Conservation (phyloP, 805 yeast species). For the Candida coquimbonensis region DNA sequence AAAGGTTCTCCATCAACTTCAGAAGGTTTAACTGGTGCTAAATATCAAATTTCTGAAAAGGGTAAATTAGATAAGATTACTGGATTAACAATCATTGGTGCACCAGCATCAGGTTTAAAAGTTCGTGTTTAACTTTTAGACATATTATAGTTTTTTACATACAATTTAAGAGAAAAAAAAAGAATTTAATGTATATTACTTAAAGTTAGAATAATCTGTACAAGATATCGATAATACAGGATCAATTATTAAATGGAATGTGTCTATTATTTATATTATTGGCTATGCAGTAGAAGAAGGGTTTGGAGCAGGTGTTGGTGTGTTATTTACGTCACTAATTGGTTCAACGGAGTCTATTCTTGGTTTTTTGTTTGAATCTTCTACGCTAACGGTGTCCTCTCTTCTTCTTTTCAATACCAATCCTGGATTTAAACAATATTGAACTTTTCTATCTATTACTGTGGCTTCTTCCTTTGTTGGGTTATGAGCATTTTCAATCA, state of each 20-base stretch:
- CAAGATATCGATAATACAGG: too few species aligned
- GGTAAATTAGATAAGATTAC: constrained; percentile 79
- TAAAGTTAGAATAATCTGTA: too few species aligned
- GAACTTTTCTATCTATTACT: constrained; percentile 54
- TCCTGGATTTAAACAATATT: constrained; percentile 55
- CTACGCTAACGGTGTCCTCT: constrained; percentile 18
- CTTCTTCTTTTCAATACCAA: constrained; percentile 41
- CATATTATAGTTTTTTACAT: neutral
- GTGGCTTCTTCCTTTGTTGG: constrained; percentile 58
- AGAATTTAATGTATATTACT: neutral
- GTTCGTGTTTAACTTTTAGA: constrained; percentile 18
- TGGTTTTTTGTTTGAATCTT: constrained; percentile 24
- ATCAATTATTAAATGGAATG: neutral
- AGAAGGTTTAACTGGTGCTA: constrained; percentile 88
- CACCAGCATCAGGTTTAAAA: constrained; percentile 87
- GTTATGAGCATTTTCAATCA: constrained; percentile 35
- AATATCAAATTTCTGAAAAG: constrained; percentile 67
- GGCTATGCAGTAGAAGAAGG: neutral
- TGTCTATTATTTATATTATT: neutral
- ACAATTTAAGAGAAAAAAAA: neutral
- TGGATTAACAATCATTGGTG: constrained; percentile 72
- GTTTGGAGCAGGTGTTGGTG: neutral
- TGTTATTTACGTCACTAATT: neutral
- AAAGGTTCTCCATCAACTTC: constrained; percentile 56
- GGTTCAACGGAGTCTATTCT: constrained; percentile 12